These are phyloP conservation scores for Torrubiellomyces zombiae DNA, from an alignment of 2,329 filamentous ascomycete genomes.

Conservation along the genomic window DNA sequence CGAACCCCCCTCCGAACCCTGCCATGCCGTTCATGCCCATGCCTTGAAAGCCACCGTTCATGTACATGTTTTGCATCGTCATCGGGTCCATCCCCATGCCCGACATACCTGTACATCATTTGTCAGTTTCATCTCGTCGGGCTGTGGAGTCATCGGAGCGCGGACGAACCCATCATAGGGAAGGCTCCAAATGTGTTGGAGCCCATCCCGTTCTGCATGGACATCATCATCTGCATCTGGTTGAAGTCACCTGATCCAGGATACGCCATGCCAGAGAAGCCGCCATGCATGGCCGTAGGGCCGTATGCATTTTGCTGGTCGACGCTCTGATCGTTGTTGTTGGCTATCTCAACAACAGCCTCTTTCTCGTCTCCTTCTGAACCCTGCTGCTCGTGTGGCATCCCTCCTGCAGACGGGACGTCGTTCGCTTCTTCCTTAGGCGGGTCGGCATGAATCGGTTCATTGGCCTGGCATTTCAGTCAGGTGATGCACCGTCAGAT, in stretches of 20 bases:
- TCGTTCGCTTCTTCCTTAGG: not conserved
- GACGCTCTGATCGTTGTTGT: slow-evolving; percentile 10
- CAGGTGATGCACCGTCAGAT: too few relatives aligned
- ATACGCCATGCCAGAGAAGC: slow-evolving; percentile 43
- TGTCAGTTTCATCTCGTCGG: slow-evolving; percentile 11
- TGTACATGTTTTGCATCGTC: slow-evolving; percentile 59
- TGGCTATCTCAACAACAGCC: slow-evolving; percentile 4
- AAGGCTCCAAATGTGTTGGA: slow-evolving; percentile 38
- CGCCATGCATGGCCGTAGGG: slow-evolving; percentile 23
- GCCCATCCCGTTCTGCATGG: slow-evolving; percentile 53
- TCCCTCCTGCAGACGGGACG: not conserved
- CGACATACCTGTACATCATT: slow-evolving; percentile 44
- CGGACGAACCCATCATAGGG: slow-evolving; percentile 71
- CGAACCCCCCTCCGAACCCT: slow-evolving; percentile 48
- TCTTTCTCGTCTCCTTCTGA: slow-evolving; percentile 1
- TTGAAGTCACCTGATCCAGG: slow-evolving; percentile 48
- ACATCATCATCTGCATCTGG: slow-evolving; percentile 69
- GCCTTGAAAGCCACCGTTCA: slow-evolving; percentile 64
- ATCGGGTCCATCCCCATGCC: slow-evolving; percentile 75
- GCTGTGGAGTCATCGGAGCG: not conserved
- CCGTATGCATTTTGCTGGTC: slow-evolving; percentile 16
- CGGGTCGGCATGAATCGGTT: not conserved
- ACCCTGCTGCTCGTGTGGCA: slow-evolving; percentile 1
- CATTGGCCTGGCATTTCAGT: too few relatives aligned
- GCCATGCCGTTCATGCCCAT: slow-evolving; percentile 69